Conservation (phyloP, 805 yeast genomes). For the Starmerella floricola region DNA sequence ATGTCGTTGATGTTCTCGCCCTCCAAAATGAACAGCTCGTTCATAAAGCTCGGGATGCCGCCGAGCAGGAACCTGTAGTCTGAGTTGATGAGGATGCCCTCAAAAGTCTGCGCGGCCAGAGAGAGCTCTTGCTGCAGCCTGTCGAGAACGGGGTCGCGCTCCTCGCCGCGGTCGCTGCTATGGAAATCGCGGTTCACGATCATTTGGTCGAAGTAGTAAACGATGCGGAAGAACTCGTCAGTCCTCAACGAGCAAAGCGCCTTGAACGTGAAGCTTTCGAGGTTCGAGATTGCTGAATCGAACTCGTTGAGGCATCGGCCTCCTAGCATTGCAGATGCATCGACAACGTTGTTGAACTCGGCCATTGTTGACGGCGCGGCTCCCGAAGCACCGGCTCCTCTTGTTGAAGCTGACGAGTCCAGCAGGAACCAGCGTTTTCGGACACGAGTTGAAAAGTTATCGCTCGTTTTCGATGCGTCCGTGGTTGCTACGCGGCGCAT, state of each 20-base stretch:
- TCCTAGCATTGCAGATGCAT: slow-evolving; percentile 12
- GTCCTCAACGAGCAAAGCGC: slow-evolving; percentile 40
- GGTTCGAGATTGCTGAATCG: slow-evolving; percentile 22
- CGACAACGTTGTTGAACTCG: background rate
- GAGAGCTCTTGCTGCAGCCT: slow-evolving; percentile 40
- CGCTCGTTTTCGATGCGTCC: slow-evolving; percentile 4
- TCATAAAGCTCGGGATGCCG: slow-evolving; percentile 44
- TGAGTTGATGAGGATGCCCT: slow-evolving; percentile 25
- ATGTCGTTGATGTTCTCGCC: slow-evolving; percentile 40
- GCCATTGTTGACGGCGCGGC: background rate
- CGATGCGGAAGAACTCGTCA: slow-evolving; percentile 43
- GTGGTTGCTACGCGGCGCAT: slow-evolving; percentile 25
- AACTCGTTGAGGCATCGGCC: slow-evolving; percentile 23
- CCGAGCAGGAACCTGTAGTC: slow-evolving; percentile 30
- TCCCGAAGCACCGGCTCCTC: background rate
- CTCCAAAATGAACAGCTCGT: slow-evolving; percentile 41
- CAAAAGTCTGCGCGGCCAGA: slow-evolving; percentile 35
- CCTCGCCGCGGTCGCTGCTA: slow-evolving; percentile 43
- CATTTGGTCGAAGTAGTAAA: slow-evolving; percentile 41
- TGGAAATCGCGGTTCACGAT: slow-evolving; percentile 41
- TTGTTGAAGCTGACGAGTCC: slow-evolving; percentile 16
- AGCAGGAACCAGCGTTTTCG: slow-evolving; percentile 27
- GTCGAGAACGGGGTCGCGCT: slow-evolving; percentile 45
- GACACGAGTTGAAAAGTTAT: slow-evolving; percentile 12
- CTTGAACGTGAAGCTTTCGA: slow-evolving; percentile 23